Percentiles rank a stretch among this genome's conserved stretches.
phyloP scores from a whole-genome alignment of 495 filamentous ascomycete species.

The Podospora conica region DNA sequence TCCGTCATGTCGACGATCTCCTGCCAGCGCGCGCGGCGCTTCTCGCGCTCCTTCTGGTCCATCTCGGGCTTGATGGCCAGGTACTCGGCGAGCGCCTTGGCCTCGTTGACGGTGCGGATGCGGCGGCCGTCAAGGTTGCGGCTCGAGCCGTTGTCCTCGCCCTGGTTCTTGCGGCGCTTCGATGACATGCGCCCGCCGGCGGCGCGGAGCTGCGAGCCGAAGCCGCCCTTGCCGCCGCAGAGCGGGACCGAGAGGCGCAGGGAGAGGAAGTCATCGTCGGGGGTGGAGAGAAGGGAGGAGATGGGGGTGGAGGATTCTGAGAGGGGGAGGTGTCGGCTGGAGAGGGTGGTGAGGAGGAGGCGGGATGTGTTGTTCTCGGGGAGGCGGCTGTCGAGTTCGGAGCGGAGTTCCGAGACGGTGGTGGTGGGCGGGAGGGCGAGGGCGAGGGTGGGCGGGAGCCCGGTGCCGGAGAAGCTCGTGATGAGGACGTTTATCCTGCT shows the following conservation, averaged over 20 bases:
- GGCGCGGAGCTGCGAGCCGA: slow-evolving; percentile 92
- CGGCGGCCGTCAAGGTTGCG: slow-evolving; percentile 90
- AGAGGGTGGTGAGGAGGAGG: slow-evolving; percentile 75
- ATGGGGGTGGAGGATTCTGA: slow-evolving; percentile 34
- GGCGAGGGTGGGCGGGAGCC: slow-evolving; percentile 69
- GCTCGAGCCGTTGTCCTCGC: slow-evolving; percentile 79
- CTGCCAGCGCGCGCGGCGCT: slow-evolving; percentile 72
- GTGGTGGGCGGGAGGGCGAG: slow-evolving; percentile 62
- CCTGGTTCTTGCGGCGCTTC: slow-evolving; percentile 78
- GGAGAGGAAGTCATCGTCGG: slow-evolving; percentile 60
- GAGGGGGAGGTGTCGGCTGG: slow-evolving; percentile 60
- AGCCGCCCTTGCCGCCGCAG: slow-evolving; percentile 91
- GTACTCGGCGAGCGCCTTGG: slow-evolving; percentile 91
- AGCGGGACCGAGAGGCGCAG: slow-evolving; percentile 70
- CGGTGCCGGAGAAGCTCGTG: slow-evolving; percentile 74
- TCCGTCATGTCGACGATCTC: slow-evolving; percentile 79
- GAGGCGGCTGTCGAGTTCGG: slow-evolving; percentile 56
- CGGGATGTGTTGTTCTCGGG: slow-evolving; percentile 41
- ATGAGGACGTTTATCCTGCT: slow-evolving; percentile 72
- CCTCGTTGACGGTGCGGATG: slow-evolving; percentile 85
- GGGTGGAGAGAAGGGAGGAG: slow-evolving; percentile 45
- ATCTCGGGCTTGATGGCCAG: slow-evolving; percentile 94
- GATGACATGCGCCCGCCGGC: slow-evolving; percentile 96
- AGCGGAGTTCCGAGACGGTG: slow-evolving; percentile 58
- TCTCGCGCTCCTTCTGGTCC: slow-evolving; percentile 86